Percentiles rank a stretch among this genome's conserved stretches.
Conservation (phyloP, 2,329 filamentous ascomycete genomes). For the Sarocladiaceae sp. region DNA sequence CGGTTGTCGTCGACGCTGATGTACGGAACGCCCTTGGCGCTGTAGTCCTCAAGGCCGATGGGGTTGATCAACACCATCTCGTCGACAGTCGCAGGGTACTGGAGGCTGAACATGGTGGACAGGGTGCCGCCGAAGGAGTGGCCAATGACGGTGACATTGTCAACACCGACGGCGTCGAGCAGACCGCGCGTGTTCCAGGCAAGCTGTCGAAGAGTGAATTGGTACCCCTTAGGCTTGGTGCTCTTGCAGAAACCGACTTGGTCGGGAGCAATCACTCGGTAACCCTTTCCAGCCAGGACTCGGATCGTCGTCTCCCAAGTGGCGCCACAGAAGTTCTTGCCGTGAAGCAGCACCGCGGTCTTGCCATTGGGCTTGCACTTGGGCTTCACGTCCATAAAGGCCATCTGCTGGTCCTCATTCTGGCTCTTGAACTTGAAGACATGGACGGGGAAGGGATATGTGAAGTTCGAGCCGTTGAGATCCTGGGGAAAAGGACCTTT, state of each 20-base stretch:
- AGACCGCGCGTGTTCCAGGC: conserved; percentile 46
- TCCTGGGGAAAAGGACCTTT: conserved; percentile 33
- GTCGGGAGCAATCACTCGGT: conserved; percentile 49
- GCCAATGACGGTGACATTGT: conserved; percentile 41
- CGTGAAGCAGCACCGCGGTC: conserved; percentile 46
- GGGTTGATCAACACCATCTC: conserved; percentile 46
- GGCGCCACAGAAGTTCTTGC: conserved; percentile 52
- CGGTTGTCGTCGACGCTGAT: conserved; percentile 35
- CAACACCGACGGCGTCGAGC: conserved; percentile 37
- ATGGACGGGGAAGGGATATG: conserved; percentile 47
- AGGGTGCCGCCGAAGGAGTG: conserved; percentile 55
- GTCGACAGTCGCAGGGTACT: conserved; percentile 40
- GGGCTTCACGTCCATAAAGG: conserved; percentile 49
- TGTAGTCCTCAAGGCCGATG: conserved; percentile 52
- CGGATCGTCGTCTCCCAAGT: conserved; percentile 47
- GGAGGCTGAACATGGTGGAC: conserved; percentile 44
- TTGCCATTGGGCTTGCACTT: conserved; percentile 28
- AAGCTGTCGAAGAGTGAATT: conserved; percentile 48
- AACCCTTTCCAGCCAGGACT: conserved; percentile 36
- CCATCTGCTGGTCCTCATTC: conserved; percentile 45
- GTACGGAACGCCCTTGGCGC: conserved; percentile 43
- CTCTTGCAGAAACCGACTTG: conserved; percentile 57
- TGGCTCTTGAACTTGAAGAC: conserved; percentile 45
- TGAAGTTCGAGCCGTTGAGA: conserved; percentile 47
- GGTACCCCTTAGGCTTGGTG: conserved; percentile 44